Percentiles rank a stretch among this genome's conserved stretches.
Conservation (phyloP, 345 rosid species). For the Salix viminalis region DNA sequence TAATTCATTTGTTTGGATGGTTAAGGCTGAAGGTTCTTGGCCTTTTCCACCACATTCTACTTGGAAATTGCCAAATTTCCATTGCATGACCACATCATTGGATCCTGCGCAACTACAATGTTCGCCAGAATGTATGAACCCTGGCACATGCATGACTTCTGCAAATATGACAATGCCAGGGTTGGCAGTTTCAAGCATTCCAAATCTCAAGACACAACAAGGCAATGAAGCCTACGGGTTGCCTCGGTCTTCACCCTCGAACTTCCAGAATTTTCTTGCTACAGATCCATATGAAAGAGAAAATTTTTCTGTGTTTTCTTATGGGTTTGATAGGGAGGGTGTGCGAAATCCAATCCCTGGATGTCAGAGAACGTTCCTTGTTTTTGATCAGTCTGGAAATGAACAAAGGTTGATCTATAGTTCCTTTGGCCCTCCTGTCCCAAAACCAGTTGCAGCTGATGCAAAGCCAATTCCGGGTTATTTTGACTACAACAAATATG, state of each 20-base stretch:
- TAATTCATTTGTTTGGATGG: slow-evolving; percentile 33
- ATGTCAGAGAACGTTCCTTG: slow-evolving; percentile 9
- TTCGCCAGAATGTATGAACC: slow-evolving; percentile 38
- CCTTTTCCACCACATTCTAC: slow-evolving; percentile 31
- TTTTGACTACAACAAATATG: slow-evolving; percentile 25
- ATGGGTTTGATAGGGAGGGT: slow-evolving; percentile 20
- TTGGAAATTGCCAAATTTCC: slow-evolving; percentile 34
- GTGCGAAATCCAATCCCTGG: slow-evolving; percentile 26
- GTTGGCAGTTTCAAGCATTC: slow-evolving; percentile 30
- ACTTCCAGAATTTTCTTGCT: slow-evolving; percentile 32
- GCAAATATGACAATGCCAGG: slow-evolving; percentile 36
- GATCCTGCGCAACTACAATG: slow-evolving; percentile 39
- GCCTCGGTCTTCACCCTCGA: slow-evolving; percentile 39
- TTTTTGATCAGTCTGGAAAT: slow-evolving; percentile 21
- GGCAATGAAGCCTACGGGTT: slow-evolving; percentile 35
- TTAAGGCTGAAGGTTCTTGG: slow-evolving; percentile 26
- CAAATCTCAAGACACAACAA: slow-evolving; percentile 36
- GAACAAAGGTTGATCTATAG: slow-evolving; percentile 30
- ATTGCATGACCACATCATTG: slow-evolving; percentile 44
- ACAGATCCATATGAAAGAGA: slow-evolving; percentile 29
- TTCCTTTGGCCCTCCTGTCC: slow-evolving; percentile 28
- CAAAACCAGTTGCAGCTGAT: slow-evolving; percentile 24
- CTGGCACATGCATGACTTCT: slow-evolving; percentile 26
- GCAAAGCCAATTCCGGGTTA: slow-evolving; percentile 21
- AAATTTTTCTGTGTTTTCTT: slow-evolving; percentile 25